phyloP scores from a whole-genome alignment of 176 grass and related monocot genomes.

The Aegilops speltoides region DNA sequence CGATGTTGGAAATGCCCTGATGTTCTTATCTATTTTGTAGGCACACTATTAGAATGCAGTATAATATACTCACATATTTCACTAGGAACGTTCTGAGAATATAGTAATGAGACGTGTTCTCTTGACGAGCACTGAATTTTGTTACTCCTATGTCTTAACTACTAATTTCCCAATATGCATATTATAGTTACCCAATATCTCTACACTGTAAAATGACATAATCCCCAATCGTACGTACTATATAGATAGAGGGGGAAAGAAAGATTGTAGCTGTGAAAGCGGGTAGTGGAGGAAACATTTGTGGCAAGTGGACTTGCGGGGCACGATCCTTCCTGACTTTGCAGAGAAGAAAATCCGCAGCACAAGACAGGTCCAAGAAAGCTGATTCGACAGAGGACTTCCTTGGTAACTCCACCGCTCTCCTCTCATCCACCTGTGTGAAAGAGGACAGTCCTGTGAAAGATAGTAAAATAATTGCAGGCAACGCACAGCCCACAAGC shows the following conservation, averaged over 20 bases:
- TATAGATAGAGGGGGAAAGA: too few species aligned
- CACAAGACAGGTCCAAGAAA: slow-evolving; percentile 25
- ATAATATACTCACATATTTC: neutral
- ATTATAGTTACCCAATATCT: too few species aligned
- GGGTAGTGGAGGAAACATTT: neutral
- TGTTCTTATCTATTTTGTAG: too few species aligned
- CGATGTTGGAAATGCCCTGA: too few species aligned
- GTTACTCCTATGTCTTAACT: too few species aligned
- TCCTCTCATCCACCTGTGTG: neutral
- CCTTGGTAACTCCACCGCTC: slow-evolving; percentile 33
- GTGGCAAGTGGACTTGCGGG: slow-evolving; percentile 5
- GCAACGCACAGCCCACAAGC: neutral
- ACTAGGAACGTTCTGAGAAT: neutral
- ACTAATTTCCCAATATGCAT: too few species aligned
- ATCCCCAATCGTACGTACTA: too few species aligned
- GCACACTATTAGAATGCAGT: too few species aligned
- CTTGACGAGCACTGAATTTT: too few species aligned
- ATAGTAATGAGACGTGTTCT: neutral
- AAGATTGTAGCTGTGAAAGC: neutral
- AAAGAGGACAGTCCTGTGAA: slow-evolving; percentile 9
- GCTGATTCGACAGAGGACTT: slow-evolving; percentile 33
- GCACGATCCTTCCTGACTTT: neutral
- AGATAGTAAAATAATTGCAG: neutral
- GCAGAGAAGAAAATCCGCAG: neutral
- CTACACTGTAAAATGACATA: too few species aligned